Conservation (phyloP, 352 stramenopile genomes). For the Pythium rishiriense region DNA sequence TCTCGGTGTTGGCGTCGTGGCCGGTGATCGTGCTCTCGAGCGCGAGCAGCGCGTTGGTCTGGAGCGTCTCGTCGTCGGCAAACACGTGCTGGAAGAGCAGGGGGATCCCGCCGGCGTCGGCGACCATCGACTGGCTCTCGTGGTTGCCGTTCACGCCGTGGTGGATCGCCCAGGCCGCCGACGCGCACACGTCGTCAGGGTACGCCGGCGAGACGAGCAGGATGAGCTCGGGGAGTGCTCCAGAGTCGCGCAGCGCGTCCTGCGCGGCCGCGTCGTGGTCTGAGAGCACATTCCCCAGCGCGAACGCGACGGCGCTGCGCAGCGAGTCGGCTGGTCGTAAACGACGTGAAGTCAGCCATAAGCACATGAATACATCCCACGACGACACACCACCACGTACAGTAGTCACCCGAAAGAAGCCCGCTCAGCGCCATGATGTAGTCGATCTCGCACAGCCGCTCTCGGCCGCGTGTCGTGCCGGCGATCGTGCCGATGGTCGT, state of each 20-base stretch:
- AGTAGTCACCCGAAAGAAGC: constrained; percentile 51
- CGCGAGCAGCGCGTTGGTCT: constrained; percentile 71
- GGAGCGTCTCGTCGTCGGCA: constrained; percentile 42
- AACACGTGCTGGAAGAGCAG: constrained; percentile 55
- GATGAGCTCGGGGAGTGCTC: constrained; percentile 55
- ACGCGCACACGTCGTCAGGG: constrained; percentile 64
- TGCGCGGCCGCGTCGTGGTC: constrained; percentile 56
- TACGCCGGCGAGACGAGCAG: constrained; percentile 64
- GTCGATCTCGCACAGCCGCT: constrained; percentile 50
- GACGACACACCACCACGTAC: constrained; percentile 16
- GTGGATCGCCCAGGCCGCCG: constrained; percentile 76
- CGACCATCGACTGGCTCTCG: constrained; percentile 59
- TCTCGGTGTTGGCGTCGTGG: constrained; percentile 50
- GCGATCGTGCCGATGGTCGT: constrained; percentile 64
- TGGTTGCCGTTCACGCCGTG: constrained; percentile 65
- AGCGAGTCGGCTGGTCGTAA: constrained; percentile 41
- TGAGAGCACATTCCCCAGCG: constrained; percentile 67
- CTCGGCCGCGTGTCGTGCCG: constrained; percentile 35
- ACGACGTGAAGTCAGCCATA: constrained; percentile 14
- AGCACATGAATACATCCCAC: background rate
- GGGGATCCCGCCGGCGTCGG: constrained; percentile 55
- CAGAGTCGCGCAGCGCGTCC: constrained; percentile 57
- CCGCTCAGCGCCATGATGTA: constrained; percentile 43
- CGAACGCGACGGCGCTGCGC: constrained; percentile 59
- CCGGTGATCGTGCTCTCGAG: constrained; percentile 55